Evolutionary conservation across 2,329 filamentous ascomycete species (phyloP).

Genomic region (Sporothrix brunneoviolacea): DNA sequence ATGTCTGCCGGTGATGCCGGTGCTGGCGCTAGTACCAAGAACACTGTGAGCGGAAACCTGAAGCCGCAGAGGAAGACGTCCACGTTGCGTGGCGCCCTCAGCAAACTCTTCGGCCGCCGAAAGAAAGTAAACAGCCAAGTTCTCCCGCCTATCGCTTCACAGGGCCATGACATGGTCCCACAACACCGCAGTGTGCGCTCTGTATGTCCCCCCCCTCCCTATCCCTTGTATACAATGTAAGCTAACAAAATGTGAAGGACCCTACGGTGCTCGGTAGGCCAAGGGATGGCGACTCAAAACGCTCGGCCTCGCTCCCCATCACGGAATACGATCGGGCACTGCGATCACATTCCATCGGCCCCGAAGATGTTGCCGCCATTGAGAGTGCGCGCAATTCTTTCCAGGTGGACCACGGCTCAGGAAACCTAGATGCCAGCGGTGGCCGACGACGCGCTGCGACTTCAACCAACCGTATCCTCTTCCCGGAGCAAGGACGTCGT

Average conservation of each 20-base stretch:
- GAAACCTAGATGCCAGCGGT: constrained; percentile 7
- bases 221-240: background rate
- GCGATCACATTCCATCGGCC: constrained; percentile 54
- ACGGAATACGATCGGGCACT: constrained; percentile 55
- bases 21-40: background rate
- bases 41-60: constrained; percentile 2
- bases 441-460: constrained; percentile 34
- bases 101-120: constrained; percentile 52
- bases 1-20: constrained; percentile 33
- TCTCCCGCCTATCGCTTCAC: constrained; percentile 14
- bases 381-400: constrained; percentile 49
- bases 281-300: constrained; percentile 39
- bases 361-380: constrained; percentile 47
- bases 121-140: constrained; percentile 38
- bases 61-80: constrained; percentile 50
- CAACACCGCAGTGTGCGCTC: constrained; percentile 43
- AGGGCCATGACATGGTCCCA: constrained; percentile 19
- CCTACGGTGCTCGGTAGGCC: constrained; percentile 30
- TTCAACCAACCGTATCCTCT: constrained; percentile 31
- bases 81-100: constrained; percentile 47
- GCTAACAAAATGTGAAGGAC: constrained; percentile 26
- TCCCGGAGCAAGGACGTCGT: constrained; percentile 23
- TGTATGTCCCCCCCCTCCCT: constrained; percentile 1
- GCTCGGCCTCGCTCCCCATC: constrained; percentile 52
- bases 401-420: constrained; percentile 35